Evolutionary conservation across 768 basidiomycete species (phyloP).

Genomic region (Naematelia encephala): DNA sequence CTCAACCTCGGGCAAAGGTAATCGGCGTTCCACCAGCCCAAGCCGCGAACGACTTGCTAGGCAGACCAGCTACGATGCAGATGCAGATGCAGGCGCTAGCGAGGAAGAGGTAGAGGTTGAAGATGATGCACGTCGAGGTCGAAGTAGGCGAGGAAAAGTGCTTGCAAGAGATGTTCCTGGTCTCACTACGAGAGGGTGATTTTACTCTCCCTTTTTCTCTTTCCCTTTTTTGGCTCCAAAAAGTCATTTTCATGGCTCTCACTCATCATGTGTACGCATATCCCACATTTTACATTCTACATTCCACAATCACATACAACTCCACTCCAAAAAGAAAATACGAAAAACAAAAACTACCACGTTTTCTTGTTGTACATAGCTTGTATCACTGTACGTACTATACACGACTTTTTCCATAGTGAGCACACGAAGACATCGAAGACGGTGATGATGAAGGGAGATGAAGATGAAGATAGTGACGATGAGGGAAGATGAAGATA

Average conservation of each 20-base stretch:
- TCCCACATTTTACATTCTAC: too few species aligned
- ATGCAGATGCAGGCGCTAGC: conserved; percentile 5
- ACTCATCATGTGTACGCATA: too few species aligned
- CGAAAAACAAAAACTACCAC: background rate
- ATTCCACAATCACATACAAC: too few species aligned
- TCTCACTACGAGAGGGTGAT: background rate
- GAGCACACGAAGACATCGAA: too few species aligned
- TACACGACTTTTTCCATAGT: too few species aligned
- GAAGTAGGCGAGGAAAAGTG: conserved; percentile 1
- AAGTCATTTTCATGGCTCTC: too few species aligned
- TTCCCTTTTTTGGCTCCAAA: too few species aligned
- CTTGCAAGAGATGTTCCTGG: background rate
- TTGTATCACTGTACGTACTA: background rate
- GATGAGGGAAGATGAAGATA: conserved; percentile 6
- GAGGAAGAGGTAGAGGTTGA: conserved; percentile 3
- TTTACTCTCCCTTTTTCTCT: too few species aligned
- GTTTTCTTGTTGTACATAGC: background rate
- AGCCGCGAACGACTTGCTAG: background rate
- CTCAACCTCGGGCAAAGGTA: background rate
- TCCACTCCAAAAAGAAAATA: background rate
- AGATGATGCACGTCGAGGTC: background rate
- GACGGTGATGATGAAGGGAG: too few species aligned
- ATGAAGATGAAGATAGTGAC: conserved; percentile 1
- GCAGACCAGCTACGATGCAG: background rate
- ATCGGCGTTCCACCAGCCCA: background rate